Evolutionary conservation across 345 rosid genomes (phyloP).

Genomic region (Lumnitzera littorea): DNA sequence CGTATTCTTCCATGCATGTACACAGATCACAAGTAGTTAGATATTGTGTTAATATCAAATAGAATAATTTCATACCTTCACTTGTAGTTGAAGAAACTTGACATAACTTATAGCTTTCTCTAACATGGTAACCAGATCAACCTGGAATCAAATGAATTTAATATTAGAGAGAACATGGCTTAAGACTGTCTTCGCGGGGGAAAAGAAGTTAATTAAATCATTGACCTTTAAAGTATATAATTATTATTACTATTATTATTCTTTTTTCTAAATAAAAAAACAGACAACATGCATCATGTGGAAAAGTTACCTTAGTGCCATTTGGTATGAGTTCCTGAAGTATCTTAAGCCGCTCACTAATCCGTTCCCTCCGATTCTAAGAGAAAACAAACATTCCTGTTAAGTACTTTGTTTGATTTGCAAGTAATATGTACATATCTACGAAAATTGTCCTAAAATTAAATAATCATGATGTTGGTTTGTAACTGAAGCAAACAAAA

Average conservation of each 20-base stretch:
- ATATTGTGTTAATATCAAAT: not conserved
- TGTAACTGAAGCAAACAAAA: conserved; percentile 4
- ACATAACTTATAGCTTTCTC: conserved; percentile 91
- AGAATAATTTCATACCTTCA: conserved; percentile 37
- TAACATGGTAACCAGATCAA: conserved; percentile 92
- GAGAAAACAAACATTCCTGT: conserved; percentile 12
- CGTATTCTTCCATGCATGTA: too few species aligned
- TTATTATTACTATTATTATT: not conserved
- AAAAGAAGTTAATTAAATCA: not conserved
- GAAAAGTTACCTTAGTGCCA: conserved; percentile 66
- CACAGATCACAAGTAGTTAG: too few species aligned
- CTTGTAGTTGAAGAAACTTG: conserved; percentile 97
- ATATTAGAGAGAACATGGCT: not conserved
- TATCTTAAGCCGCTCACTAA: conserved; percentile 74
- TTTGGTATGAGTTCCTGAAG: conserved; percentile 88
- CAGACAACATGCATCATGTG: not conserved
- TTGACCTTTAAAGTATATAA: not conserved
- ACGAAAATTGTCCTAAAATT: not conserved
- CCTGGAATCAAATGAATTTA: conserved; percentile 24
- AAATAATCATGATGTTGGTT: too few species aligned
- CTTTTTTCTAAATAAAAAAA: not conserved
- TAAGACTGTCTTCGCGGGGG: too few species aligned
- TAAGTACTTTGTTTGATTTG: conserved; percentile 1
- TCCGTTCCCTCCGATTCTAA: conserved; percentile 89
- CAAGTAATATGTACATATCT: not conserved